Evolutionary conservation across 2,329 filamentous ascomycete genomes (phyloP).

Genomic region (Pseudocercospora vitis): DNA sequence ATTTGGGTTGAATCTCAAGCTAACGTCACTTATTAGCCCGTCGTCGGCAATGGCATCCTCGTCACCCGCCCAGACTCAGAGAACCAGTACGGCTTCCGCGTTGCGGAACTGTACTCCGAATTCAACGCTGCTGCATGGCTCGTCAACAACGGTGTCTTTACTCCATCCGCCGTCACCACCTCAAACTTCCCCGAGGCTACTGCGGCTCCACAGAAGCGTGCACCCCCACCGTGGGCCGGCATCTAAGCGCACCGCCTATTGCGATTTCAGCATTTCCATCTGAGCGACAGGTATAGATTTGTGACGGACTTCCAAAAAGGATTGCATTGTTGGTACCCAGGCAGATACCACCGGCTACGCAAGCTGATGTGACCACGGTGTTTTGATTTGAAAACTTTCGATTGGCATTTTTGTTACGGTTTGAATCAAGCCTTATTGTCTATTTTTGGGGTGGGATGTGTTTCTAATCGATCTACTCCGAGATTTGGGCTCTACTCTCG

Average conservation of each 20-base stretch:
- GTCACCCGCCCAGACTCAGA: constrained; percentile 28
- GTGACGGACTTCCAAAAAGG: background rate
- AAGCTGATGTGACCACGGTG: background rate
- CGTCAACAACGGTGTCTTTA: constrained; percentile 33
- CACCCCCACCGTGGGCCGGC: constrained; percentile 7
- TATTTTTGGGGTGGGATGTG: no score
- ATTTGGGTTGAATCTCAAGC: no score
- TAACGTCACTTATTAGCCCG: constrained; percentile 23
- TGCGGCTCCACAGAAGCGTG: constrained; percentile 14
- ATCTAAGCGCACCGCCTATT: background rate
- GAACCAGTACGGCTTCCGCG: constrained; percentile 32
- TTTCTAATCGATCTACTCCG: no score
- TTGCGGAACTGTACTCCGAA: constrained; percentile 34
- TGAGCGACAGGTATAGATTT: background rate
- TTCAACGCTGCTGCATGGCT: constrained; percentile 37
- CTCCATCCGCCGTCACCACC: constrained; percentile 25
- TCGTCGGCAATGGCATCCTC: constrained; percentile 30
- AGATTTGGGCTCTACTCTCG: no score
- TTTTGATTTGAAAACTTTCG: background rate
- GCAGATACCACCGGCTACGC: background rate
- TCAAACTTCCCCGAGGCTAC: constrained; percentile 21
- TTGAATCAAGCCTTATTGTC: background rate
- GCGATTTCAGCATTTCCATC: background rate
- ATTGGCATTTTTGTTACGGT: background rate
- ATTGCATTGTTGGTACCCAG: background rate